Evolutionary conservation across 345 rosid genomes (phyloP).

Genomic region (Populus euphratica): DNA sequence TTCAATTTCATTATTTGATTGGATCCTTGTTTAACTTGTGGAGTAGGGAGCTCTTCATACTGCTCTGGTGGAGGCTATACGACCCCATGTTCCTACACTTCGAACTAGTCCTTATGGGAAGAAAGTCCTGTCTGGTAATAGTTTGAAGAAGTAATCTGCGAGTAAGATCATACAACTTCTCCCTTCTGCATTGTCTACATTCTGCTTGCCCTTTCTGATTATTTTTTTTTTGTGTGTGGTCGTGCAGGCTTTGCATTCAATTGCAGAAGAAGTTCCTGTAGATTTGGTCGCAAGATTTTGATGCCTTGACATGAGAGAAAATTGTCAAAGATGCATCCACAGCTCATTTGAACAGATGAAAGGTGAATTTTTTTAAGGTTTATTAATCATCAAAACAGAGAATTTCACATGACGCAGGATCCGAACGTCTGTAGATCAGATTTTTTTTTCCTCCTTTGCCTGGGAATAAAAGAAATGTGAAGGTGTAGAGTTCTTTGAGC

Average conservation of each 20-base stretch:
- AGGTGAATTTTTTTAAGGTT: neutral
- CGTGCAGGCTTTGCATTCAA: slow-evolving; percentile 26
- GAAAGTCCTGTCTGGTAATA: slow-evolving; percentile 67
- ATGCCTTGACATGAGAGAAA: slow-evolving; percentile 13
- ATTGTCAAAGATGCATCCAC: slow-evolving; percentile 6
- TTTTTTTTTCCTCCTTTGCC: slow-evolving; percentile 6
- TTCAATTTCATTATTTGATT: neutral
- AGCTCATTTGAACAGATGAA: slow-evolving; percentile 11
- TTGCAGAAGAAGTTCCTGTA: slow-evolving; percentile 30
- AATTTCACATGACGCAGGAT: slow-evolving; percentile 18
- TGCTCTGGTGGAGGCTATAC: slow-evolving; percentile 63
- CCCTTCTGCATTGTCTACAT: neutral
- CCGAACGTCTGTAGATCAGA: slow-evolving; percentile 15
- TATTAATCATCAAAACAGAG: slow-evolving; percentile 1
- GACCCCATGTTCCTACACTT: slow-evolving; percentile 51
- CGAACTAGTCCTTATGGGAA: slow-evolving; percentile 79
- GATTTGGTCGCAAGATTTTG: slow-evolving; percentile 21
- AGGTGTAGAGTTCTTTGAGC: slow-evolving; percentile 28
- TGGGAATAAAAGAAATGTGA: slow-evolving; percentile 29
- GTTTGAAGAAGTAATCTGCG: slow-evolving; percentile 50
- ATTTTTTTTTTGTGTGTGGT: neutral
- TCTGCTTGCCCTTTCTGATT: neutral
- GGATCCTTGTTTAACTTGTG: slow-evolving; percentile 6
- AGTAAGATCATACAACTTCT: slow-evolving; percentile 1
- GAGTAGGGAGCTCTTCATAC: slow-evolving; percentile 57